These are phyloP conservation scores for Danielia reshetovae DNA, from an alignment of 805 yeast genomes.

Conservation along the genomic window DNA sequence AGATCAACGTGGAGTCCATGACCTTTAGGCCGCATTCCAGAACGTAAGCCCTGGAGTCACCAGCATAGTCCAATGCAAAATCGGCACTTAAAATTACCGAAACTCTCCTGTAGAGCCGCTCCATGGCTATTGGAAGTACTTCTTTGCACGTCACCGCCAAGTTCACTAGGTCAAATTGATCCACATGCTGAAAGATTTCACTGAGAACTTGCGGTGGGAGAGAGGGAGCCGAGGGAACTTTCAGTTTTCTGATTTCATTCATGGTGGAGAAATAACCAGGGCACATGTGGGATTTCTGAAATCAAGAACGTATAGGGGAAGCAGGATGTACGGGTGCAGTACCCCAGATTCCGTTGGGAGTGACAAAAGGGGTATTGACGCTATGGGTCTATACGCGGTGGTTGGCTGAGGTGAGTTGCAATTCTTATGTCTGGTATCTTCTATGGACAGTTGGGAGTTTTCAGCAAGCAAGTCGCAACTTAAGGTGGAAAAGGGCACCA, in stretches of 20 bases:
- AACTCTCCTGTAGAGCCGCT: constrained; percentile 26
- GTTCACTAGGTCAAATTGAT: constrained; percentile 27
- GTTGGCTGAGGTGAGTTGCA: no score
- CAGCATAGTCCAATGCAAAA: constrained; percentile 20
- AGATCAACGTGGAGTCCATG: constrained; percentile 29
- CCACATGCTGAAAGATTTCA: constrained; percentile 23
- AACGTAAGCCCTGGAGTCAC: constrained; percentile 15
- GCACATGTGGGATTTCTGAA: neutral
- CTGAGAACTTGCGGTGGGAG: constrained; percentile 2
- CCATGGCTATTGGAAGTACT: constrained; percentile 21
- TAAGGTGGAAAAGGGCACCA: no score
- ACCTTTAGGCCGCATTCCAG: constrained; percentile 24
- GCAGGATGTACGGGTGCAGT: neutral
- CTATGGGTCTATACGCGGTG: no score
- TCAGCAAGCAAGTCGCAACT: no score
- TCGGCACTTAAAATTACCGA: constrained; percentile 28
- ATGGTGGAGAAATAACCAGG: neutral
- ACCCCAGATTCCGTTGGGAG: no score
- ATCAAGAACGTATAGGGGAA: no score
- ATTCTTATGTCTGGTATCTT: no score
- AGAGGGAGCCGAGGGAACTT: no score
- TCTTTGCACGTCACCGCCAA: constrained; percentile 20
- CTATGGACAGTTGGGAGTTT: no score
- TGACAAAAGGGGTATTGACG: no score
- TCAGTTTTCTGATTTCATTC: no score